Base-by-base conservation (phyloP, 1,284 basidiomycete genomes). In the Cryptococcus sp. region DNA sequence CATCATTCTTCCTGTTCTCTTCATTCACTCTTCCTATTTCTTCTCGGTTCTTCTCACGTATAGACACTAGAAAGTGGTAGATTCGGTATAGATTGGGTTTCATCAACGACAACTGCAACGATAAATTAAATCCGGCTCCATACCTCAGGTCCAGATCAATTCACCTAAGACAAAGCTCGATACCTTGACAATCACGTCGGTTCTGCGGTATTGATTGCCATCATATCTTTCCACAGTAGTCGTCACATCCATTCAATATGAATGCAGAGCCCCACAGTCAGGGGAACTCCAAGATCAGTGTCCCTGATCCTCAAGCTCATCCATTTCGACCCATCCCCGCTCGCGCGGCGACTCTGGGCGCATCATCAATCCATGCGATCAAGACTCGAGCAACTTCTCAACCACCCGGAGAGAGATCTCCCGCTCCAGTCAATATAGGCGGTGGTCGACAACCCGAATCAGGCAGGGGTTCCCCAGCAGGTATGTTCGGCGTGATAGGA, bases 401-500 rank as follows among this genome's bases (percentile, higher is more conserved):
- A 51, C 73, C 73, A 2, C 67, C 73, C 6, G 67, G 68, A 5
- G 71, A 73, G 36, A 59, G 69, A 41, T 45, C 69, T 10, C 67
- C 60, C 14, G 56, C 58, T 5, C 56, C 61, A 11, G 7, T 46
- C 4, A 5, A 8, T 7, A 37, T 50, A 32, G 46, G 53, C 38
- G 43, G 48, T 4, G 66, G 66, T 11, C 63, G 38, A 10, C 44
- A 60, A 5, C 68, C 70, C 2, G 59, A 52, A 5, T 70, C 68
- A 4, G 71, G 71, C 2, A 58, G 71, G 23, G 68, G 62, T 23
- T 68, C 66, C 46, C 56, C 61, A 3, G 54, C 57, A 30, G 52
- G 50, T 30, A 55, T 57, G 15, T 73, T 66, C 55, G 73, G 73
- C 2, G 73, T 75, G 44, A 75, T 75, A 52, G 73, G 73, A 31